Percentiles rank a stretch among this genome's conserved stretches.
Conservation (phyloP, 352 stramenopile species). For the Phytophthora cryptogea region DNA sequence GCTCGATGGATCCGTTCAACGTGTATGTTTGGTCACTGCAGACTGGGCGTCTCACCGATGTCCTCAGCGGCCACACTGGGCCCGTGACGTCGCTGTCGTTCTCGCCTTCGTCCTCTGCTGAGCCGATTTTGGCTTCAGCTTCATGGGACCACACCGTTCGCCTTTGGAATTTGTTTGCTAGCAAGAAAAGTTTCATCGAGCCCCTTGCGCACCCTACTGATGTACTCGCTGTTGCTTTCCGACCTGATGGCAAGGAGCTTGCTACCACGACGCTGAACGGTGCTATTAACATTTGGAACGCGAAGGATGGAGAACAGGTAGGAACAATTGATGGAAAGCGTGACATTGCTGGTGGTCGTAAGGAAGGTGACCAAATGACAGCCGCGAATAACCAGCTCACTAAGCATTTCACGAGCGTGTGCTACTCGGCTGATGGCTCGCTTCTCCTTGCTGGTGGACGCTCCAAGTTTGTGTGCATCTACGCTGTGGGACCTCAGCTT, state of each 20-base stretch:
- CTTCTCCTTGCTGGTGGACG: constrained; percentile 97
- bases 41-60: constrained; percentile 96
- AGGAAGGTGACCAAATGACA: constrained; percentile 80
- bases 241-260: constrained; percentile 97
- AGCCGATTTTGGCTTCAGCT: constrained; percentile 92
- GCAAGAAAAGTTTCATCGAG: constrained; percentile 95
- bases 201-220: constrained; percentile 96
- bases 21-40: constrained; percentile 99
- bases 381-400: constrained; percentile 91
- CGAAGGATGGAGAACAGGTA: constrained; percentile 94
- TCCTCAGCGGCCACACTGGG: constrained; percentile 97
- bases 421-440: constrained; percentile 98
- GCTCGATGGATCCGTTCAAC: constrained; percentile 96
- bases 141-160: constrained; percentile 99
- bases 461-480: constrained; percentile 99
- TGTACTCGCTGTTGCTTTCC: constrained; percentile 96
- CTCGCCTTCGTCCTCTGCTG: constrained; percentile 69
- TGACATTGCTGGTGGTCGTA: constrained; percentile 95
- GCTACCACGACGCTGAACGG: constrained; percentile 96
- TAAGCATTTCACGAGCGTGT: constrained; percentile 99
- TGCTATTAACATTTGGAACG: constrained; percentile 97
- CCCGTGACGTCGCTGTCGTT: constrained; percentile 96
- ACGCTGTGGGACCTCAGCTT: constrained; percentile 94
- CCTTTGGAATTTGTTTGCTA: constrained; percentile 99
- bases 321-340: constrained; percentile 96